These are phyloP conservation scores for Mycena rosella DNA, from an alignment of 768 basidiomycete species.

Conservation along the genomic window DNA sequence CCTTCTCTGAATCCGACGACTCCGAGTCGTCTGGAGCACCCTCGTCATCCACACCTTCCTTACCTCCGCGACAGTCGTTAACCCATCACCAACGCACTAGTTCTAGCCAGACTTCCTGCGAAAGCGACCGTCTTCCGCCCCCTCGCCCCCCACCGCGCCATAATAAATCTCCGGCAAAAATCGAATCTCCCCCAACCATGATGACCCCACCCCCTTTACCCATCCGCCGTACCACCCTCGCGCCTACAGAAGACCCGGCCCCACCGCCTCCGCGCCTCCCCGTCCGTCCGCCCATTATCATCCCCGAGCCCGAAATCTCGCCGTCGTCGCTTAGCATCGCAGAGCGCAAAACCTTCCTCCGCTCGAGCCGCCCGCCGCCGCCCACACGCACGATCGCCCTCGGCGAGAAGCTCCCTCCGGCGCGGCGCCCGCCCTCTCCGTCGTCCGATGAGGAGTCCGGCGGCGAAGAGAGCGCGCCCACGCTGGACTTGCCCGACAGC, in stretches of 20 bases:
- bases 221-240: conserved; percentile 51
- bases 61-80: conserved; percentile 29
- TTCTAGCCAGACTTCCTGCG: conserved; percentile 56
- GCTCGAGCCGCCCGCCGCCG: conserved; percentile 68
- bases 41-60: conserved; percentile 33
- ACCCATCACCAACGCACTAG: conserved; percentile 45
- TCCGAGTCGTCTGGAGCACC: conserved; percentile 42
- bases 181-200: conserved; percentile 39
- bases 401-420: conserved; percentile 77
- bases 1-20: conserved; percentile 33
- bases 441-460: conserved; percentile 68
- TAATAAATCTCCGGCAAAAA: conserved; percentile 38
- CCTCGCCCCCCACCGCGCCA: conserved; percentile 55
- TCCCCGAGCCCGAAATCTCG: conserved; percentile 34
- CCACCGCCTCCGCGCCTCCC: conserved; percentile 42
- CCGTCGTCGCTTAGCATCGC: conserved; percentile 33
- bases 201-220: conserved; percentile 61
- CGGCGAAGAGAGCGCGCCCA: conserved; percentile 63
- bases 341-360: conserved; percentile 58
- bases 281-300: conserved; percentile 42
- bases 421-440: conserved; percentile 60
- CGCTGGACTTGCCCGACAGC: conserved; percentile 70
- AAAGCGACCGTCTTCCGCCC: conserved; percentile 49
- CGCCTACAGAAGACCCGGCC: conserved; percentile 36
- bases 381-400: conserved; percentile 80